phyloP scores from a whole-genome alignment of 805 yeast genomes.

The Teunomyces atbi region DNA sequence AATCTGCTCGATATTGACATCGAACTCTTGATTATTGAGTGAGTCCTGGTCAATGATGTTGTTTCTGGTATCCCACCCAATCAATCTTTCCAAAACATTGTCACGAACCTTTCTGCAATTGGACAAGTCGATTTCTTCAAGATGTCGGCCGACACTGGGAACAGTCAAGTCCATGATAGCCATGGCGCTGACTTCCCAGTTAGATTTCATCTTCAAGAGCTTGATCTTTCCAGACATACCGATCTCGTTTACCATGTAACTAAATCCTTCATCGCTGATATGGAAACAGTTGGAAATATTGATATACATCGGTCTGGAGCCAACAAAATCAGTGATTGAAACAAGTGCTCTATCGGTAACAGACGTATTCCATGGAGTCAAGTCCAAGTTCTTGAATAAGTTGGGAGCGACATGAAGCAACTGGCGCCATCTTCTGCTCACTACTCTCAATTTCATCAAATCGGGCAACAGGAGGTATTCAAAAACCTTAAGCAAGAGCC shows the following conservation, averaged over 20 bases:
- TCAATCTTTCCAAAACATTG: constrained; percentile 64
- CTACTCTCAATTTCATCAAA: constrained; percentile 57
- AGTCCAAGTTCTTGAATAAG: constrained; percentile 51
- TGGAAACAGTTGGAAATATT: constrained; percentile 75
- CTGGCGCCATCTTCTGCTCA: constrained; percentile 69
- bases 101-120: constrained; percentile 75
- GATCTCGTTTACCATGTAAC: constrained; percentile 65
- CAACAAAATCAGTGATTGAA: constrained; percentile 66
- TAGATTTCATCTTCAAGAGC: constrained; percentile 59
- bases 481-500: constrained; percentile 53
- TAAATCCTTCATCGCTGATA: constrained; percentile 72
- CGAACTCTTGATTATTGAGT: constrained; percentile 9
- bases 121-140: constrained; percentile 62
- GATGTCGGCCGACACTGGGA: constrained; percentile 57
- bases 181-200: constrained; percentile 79
- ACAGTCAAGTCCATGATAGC: constrained; percentile 76
- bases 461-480: constrained; percentile 52
- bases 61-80: constrained; percentile 46
- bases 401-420: constrained; percentile 55
- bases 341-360: constrained; percentile 57
- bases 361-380: constrained; percentile 60
- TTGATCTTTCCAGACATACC: constrained; percentile 63
- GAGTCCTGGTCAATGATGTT: constrained; percentile 3
- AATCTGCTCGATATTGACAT: constrained; percentile 17
- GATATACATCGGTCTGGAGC: constrained; percentile 59